phyloP scores from a whole-genome alignment of 495 filamentous ascomycete genomes.

The Penicillium longicatenatum region DNA sequence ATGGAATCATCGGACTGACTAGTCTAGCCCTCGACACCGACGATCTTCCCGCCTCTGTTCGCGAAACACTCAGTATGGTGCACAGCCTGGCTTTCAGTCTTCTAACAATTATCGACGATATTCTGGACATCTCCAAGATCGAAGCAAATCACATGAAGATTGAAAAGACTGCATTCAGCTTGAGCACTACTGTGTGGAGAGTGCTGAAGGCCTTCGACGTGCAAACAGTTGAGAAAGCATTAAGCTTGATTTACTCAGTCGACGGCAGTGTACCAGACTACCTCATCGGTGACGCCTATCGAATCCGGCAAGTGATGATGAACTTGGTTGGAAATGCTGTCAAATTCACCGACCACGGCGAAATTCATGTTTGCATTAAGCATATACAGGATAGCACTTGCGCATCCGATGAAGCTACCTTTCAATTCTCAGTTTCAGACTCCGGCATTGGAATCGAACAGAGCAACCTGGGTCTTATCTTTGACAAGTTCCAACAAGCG shows the following conservation, averaged over 20 bases:
- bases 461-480: slow-evolving; percentile 67
- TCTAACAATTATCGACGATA: slow-evolving; percentile 82
- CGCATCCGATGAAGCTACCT: slow-evolving; percentile 35
- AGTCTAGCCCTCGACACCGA: slow-evolving; percentile 69
- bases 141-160: slow-evolving; percentile 79
- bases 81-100: slow-evolving; percentile 82
- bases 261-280: slow-evolving; percentile 45
- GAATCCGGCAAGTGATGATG: slow-evolving; percentile 76
- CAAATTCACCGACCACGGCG: slow-evolving; percentile 78
- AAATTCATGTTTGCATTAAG: slow-evolving; percentile 56
- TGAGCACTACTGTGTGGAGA: slow-evolving; percentile 51
- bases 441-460: slow-evolving; percentile 83
- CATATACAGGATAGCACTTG: slow-evolving; percentile 59
- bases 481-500: slow-evolving; percentile 84
- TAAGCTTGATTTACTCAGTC: slow-evolving; percentile 56
- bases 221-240: slow-evolving; percentile 80
- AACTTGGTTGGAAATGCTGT: slow-evolving; percentile 83
- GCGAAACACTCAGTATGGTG: slow-evolving; percentile 94
- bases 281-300: slow-evolving; percentile 68
- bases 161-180: slow-evolving; percentile 64
- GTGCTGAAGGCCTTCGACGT: slow-evolving; percentile 70
- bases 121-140: slow-evolving; percentile 81
- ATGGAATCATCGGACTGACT: slow-evolving; percentile 76
- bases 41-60: slow-evolving; percentile 65
- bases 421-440: slow-evolving; percentile 65